Conservation (phyloP, 2,329 filamentous ascomycete genomes). For the Fusarium sp. region DNA sequence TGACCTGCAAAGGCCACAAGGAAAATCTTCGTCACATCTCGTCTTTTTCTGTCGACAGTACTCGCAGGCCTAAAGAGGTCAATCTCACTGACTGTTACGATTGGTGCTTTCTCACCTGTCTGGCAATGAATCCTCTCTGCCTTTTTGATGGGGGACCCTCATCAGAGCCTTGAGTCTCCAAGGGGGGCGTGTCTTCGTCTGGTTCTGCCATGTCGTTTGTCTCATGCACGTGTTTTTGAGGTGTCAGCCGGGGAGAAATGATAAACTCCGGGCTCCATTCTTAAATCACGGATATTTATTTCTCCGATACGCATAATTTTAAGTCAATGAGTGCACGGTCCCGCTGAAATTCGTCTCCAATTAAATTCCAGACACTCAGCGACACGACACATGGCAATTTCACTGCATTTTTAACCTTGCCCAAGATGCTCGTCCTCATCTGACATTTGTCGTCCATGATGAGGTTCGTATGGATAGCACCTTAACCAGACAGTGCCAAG, state of each 20-base stretch:
- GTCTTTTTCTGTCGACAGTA: constrained; percentile 38
- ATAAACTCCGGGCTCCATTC: constrained; percentile 21
- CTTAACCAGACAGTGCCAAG: neutral
- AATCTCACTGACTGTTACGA: accelerated
- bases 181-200: constrained; percentile 18
- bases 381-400: too few relatives aligned
- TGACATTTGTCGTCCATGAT: neutral
- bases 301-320: neutral
- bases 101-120: constrained; percentile 15
- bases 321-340: neutral
- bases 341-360: too few relatives aligned
- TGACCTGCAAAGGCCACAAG: constrained; percentile 27
- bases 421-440: neutral
- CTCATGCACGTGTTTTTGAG: neutral
- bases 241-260: constrained; percentile 21
- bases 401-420: neutral
- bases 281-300: neutral
- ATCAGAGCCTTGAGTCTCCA: constrained; percentile 19
- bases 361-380: too few relatives aligned
- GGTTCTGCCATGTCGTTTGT: constrained; percentile 20
- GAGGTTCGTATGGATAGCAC: too few relatives aligned
- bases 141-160: constrained; percentile 24
- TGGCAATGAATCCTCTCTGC: constrained; percentile 32
- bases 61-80: constrained; percentile 28
- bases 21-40: constrained; percentile 36